A percentile compares a stretch with the other conserved stretches of the same genome.
Evolutionary conservation across 1,139 yeast genomes (phyloP).

Genomic region (Kazachstania sp.): DNA sequence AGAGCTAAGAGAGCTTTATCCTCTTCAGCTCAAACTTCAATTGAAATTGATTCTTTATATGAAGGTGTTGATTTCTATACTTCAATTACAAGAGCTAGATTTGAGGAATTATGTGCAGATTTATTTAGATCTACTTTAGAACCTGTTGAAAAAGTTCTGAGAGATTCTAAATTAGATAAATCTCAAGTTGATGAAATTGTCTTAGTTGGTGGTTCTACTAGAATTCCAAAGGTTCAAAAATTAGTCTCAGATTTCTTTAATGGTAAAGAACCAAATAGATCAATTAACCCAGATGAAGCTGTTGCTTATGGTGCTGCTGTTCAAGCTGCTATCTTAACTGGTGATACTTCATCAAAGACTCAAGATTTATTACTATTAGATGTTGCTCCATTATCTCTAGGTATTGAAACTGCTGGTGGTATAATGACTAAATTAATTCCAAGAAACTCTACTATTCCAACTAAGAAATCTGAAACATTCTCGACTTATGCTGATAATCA

Average conservation of each 20-base stretch:
- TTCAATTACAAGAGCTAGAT: conserved; percentile 79
- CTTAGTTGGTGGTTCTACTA: conserved; percentile 85
- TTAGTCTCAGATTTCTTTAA: conserved; percentile 77
- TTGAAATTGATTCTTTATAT: conserved; percentile 73
- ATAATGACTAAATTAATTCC: conserved; percentile 95
- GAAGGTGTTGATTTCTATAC: conserved; percentile 78
- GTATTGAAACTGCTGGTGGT: conserved; percentile 98
- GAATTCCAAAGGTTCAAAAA: conserved; percentile 87
- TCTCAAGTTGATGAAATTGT: conserved; percentile 75
- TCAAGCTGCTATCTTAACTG: conserved; percentile 87
- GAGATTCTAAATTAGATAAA: conserved; percentile 71
- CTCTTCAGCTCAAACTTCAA: conserved; percentile 73
- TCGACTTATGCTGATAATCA: conserved; percentile 97
- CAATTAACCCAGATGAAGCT: conserved; percentile 71
- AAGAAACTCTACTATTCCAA: conserved; percentile 95
- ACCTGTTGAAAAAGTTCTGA: conserved; percentile 76
- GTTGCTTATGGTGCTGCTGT: conserved; percentile 72
- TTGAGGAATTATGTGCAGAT: conserved; percentile 77
- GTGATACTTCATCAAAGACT: conserved; percentile 72
- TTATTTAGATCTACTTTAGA: conserved; percentile 73
- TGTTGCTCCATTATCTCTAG: conserved; percentile 89
- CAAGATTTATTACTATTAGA: conserved; percentile 84
- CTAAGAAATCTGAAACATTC: conserved; percentile 93
- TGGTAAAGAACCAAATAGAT: conserved; percentile 82
- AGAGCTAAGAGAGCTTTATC: conserved; percentile 85